phyloP scores from a whole-genome alignment of 2,329 filamentous ascomycete genomes.

The Sporothrix dimorphospora region DNA sequence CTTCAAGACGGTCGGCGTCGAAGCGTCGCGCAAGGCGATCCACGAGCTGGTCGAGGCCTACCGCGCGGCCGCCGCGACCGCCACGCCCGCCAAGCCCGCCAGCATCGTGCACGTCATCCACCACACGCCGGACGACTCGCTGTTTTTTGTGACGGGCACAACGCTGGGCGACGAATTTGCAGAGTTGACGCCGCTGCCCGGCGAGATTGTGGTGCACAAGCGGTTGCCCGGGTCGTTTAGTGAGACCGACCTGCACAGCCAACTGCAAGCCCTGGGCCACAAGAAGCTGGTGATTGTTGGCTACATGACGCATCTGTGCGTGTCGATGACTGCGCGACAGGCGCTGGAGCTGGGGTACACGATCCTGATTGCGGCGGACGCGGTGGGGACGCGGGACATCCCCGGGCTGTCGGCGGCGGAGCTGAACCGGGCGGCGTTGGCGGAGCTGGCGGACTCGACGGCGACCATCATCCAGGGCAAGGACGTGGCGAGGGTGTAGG shows the following conservation, averaged over 20 bases:
- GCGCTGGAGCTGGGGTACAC: conserved; percentile 65
- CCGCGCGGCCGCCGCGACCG: conserved; percentile 47
- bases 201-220: conserved; percentile 63
- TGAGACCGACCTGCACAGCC: conserved; percentile 60
- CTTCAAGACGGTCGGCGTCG: conserved; percentile 59
- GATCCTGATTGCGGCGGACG: conserved; percentile 63
- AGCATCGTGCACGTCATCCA: conserved; percentile 65
- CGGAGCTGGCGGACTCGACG: conserved; percentile 66
- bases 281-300: conserved; percentile 65
- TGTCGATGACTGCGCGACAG: conserved; percentile 64
- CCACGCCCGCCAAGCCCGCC: conserved; percentile 38
- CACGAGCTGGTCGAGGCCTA: conserved; percentile 61
- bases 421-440: conserved; percentile 54
- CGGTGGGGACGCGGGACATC: conserved; percentile 67
- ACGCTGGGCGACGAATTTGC: conserved; percentile 62
- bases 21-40: conserved; percentile 59
- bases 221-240: conserved; percentile 62
- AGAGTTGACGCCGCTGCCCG: conserved; percentile 57
- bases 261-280: conserved; percentile 52
- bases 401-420: conserved; percentile 62
- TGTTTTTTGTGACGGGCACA: conserved; percentile 67
- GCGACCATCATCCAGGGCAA: conserved; percentile 56
- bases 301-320: conserved; percentile 69
- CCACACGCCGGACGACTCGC: conserved; percentile 52
- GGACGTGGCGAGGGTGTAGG: conserved; percentile 34